A percentile compares a stretch with the other conserved stretches of the same genome.
phyloP scores from a whole-genome alignment of 306 rosid species.

The Lablab purpureus region DNA sequence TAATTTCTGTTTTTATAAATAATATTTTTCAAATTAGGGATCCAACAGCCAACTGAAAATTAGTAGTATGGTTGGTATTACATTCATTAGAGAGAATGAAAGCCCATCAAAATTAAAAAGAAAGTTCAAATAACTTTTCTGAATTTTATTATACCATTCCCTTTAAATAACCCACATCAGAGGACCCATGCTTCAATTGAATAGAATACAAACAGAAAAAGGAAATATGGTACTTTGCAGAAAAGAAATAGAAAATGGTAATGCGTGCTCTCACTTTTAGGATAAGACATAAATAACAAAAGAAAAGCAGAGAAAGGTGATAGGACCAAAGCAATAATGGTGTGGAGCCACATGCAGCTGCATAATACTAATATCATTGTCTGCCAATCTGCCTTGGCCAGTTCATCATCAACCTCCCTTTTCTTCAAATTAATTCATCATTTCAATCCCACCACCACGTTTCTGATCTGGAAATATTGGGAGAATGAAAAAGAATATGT shows the following conservation, averaged over 20 bases:
- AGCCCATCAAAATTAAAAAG: too few relatives aligned
- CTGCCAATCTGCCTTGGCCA: not conserved
- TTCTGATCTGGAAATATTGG: not conserved
- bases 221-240: not conserved
- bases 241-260: not conserved
- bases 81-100: too few relatives aligned
- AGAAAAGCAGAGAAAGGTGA: not conserved
- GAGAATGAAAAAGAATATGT: not conserved
- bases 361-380: not conserved
- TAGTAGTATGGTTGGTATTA: too few relatives aligned
- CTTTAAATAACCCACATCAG: not conserved
- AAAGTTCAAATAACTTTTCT: too few relatives aligned
- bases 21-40: too few relatives aligned
- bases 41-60: too few relatives aligned
- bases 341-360: slow-evolving; percentile 20
- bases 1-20: too few relatives aligned
- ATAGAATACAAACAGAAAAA: not conserved
- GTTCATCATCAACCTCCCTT: not conserved
- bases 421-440: not conserved
- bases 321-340: not conserved
- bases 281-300: not conserved
- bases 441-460: not conserved
- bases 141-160: too few relatives aligned
- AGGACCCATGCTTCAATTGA: not conserved
- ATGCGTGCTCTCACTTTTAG: not conserved